Percentiles rank a stretch among this genome's conserved stretches.
These are phyloP conservation scores for Pseudohalonectria lignicola DNA, from an alignment of 2,329 filamentous ascomycete species.

Conservation along the genomic window DNA sequence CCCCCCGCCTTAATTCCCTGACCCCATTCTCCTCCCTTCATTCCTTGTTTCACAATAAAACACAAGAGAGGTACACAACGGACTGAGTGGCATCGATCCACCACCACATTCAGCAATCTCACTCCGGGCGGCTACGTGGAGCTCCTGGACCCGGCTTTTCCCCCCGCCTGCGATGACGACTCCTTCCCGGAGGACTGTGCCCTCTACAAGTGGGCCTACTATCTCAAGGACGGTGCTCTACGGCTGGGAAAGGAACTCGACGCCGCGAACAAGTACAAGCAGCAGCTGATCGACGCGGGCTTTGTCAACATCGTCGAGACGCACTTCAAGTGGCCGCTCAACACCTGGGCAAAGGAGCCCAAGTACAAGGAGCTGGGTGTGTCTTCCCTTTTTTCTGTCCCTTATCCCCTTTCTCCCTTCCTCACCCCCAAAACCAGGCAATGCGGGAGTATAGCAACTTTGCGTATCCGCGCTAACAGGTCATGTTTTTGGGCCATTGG, in stretches of 20 bases:
- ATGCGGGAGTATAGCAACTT: too few relatives aligned
- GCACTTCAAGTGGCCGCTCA: constrained; percentile 18
- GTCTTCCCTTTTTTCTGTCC: too few relatives aligned
- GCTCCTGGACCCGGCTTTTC: not conserved
- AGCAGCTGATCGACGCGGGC: constrained; percentile 18
- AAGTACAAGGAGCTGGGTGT: constrained; percentile 13
- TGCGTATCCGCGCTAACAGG: too few relatives aligned
- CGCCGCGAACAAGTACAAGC: constrained; percentile 13
- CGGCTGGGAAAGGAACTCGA: constrained; percentile 15
- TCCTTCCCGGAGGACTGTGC: constrained; percentile 17
- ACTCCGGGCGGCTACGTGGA: not conserved
- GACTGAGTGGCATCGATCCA: too few relatives aligned
- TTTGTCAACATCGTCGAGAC: constrained; percentile 20
- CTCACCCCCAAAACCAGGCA: too few relatives aligned
- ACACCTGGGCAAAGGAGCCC: constrained; percentile 17
- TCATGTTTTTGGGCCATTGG: too few relatives aligned
- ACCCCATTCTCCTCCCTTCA: too few relatives aligned
- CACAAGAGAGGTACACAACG: too few relatives aligned
- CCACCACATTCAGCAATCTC: not conserved
- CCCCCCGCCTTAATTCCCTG: too few relatives aligned
- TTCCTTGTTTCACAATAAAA: too few relatives aligned
- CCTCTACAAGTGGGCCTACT: constrained; percentile 12
- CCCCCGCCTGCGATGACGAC: constrained; percentile 12
- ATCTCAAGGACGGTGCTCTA: constrained; percentile 4
- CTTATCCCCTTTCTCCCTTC: too few relatives aligned